Evolutionary conservation across 768 basidiomycete species (phyloP).

Genomic region (Amanita phalloides): DNA sequence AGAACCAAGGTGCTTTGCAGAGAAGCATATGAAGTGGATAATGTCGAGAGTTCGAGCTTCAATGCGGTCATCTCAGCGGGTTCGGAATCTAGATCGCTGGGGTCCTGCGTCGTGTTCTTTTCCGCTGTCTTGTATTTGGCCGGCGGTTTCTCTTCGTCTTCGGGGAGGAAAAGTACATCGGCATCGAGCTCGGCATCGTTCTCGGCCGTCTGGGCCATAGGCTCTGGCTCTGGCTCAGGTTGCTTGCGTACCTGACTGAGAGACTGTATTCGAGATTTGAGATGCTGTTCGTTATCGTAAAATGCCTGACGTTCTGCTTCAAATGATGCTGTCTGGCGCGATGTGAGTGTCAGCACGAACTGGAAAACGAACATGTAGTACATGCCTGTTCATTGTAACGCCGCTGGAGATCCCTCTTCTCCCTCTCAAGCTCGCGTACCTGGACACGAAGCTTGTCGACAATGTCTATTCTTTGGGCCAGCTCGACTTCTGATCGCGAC

Average conservation of each 20-base stretch:
- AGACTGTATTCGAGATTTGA: conserved; percentile 83
- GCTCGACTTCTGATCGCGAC: conserved; percentile 68
- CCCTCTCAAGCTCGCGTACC: conserved; percentile 79
- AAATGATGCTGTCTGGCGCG: conserved; percentile 64
- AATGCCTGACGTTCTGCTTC: conserved; percentile 89
- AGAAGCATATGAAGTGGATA: conserved; percentile 77
- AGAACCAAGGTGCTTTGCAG: conserved; percentile 79
- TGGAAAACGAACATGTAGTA: conserved; percentile 1
- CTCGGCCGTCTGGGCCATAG: conserved; percentile 24
- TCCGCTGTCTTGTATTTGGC: conserved; percentile 1
- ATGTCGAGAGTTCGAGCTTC: conserved; percentile 72
- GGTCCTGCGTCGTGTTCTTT: conserved; percentile 27
- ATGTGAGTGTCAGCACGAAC: conserved; percentile 8
- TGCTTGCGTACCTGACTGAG: conserved; percentile 59
- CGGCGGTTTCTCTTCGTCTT: conserved; percentile 13
- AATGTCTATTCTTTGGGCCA: conserved; percentile 75
- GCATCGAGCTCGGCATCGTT: conserved; percentile 30
- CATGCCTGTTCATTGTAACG: conserved; percentile 84
- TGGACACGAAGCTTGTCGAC: conserved; percentile 73
- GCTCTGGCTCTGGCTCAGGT: conserved; percentile 24
- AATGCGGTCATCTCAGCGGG: conserved; percentile 85
- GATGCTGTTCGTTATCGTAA: conserved; percentile 89
- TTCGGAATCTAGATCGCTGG: conserved; percentile 59
- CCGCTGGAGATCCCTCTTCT: conserved; percentile 73
- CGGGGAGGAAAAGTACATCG: conserved; percentile 12